phyloP scores from a whole-genome alignment of 768 basidiomycete species.

The Amanita polypyramis region DNA sequence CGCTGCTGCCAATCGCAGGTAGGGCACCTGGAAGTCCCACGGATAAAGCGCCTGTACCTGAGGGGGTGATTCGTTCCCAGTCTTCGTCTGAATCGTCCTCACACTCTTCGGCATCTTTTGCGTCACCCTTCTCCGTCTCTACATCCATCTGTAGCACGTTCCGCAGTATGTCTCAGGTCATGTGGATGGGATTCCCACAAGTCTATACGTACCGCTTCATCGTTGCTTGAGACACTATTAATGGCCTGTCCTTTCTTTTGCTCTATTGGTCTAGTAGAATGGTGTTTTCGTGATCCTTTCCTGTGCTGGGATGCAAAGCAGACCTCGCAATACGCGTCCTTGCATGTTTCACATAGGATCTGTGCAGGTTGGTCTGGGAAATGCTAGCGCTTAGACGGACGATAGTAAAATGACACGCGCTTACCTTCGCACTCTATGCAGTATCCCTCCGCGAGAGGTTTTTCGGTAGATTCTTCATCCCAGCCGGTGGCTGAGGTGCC shows the following conservation, averaged over 20 bases:
- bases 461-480: constrained; percentile 53
- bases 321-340: constrained; percentile 71
- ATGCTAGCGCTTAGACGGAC: constrained; percentile 7
- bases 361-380: constrained; percentile 73
- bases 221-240: constrained; percentile 7
- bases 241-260: constrained; percentile 17
- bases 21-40: constrained; percentile 39
- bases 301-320: constrained; percentile 81
- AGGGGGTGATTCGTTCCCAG: constrained; percentile 28
- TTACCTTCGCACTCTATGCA: constrained; percentile 85
- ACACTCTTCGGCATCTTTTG: constrained; percentile 12
- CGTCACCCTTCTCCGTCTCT: constrained; percentile 27
- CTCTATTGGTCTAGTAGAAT: constrained; percentile 39
- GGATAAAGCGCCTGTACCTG: constrained; percentile 11
- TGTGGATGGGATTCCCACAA: not conserved
- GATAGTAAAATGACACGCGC: constrained; percentile 5
- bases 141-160: constrained; percentile 36
- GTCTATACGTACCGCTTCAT: constrained; percentile 22
- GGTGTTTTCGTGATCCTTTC: constrained; percentile 67
- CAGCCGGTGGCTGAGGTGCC: constrained; percentile 39
- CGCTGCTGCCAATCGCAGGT: constrained; percentile 46
- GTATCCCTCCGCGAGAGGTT: constrained; percentile 46
- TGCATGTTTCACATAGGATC: constrained; percentile 60
- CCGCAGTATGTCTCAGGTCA: not conserved
- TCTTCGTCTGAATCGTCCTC: constrained; percentile 28